Evolutionary conservation across 768 basidiomycete genomes (phyloP).

Genomic region (Tulasnella sp.): DNA sequence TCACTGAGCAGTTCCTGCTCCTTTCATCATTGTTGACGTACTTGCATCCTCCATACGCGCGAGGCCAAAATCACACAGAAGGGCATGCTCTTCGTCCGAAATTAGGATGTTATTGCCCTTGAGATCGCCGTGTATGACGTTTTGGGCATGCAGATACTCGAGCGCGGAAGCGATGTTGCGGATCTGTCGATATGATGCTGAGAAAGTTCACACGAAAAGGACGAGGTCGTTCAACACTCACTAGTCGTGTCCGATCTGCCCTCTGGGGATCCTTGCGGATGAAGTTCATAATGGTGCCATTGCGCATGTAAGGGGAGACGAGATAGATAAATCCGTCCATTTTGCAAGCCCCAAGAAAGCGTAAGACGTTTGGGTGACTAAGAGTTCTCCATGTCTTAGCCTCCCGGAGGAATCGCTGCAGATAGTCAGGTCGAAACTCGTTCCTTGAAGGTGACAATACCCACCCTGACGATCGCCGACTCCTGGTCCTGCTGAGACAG

Average conservation of each 20-base stretch:
- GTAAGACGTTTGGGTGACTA: background rate
- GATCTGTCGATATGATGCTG: background rate
- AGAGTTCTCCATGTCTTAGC: background rate
- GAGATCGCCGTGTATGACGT: background rate
- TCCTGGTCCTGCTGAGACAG: background rate
- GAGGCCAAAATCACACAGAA: background rate
- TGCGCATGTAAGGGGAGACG: background rate
- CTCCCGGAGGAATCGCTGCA: background rate
- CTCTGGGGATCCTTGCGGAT: background rate
- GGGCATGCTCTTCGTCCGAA: background rate
- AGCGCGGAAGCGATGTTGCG: background rate
- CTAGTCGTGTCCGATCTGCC: background rate
- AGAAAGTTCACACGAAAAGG: background rate
- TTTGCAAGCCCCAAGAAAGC: background rate
- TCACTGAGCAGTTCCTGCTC: background rate
- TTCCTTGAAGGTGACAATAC: background rate
- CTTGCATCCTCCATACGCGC: background rate
- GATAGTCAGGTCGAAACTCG: background rate
- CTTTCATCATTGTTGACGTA: background rate
- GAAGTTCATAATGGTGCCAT: background rate
- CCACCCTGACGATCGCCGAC: background rate
- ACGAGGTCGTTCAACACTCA: background rate
- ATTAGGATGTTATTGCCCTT: background rate
- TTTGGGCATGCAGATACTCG: background rate
- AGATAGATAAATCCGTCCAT: background rate